Evolutionary conservation across 345 rosid genomes (phyloP).

Genomic region (Gossypium stocksii): DNA sequence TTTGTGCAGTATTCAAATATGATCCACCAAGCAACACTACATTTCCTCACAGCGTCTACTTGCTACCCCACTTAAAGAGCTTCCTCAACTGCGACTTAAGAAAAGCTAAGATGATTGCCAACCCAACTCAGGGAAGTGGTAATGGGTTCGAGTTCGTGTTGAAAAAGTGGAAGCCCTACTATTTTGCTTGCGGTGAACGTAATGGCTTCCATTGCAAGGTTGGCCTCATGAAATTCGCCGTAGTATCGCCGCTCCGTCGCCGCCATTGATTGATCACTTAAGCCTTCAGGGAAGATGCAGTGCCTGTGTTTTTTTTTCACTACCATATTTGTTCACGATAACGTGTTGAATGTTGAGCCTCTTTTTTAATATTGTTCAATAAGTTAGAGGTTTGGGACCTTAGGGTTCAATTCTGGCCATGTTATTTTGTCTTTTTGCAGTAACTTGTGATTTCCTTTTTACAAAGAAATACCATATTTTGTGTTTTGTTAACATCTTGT

Average conservation of each 20-base stretch:
- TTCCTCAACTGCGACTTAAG: constrained; percentile 45
- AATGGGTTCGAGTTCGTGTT: constrained; percentile 58
- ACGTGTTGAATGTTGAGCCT: background rate
- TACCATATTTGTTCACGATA: background rate
- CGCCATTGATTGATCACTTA: background rate
- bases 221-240: constrained; percentile 64
- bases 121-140: constrained; percentile 45
- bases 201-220: constrained; percentile 57
- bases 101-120: constrained; percentile 47
- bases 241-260: constrained; percentile 37
- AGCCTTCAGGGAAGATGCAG: constrained; percentile 2
- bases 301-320: background rate
- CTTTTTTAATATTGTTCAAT: background rate
- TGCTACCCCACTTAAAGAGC: constrained; percentile 43
- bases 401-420: background rate
- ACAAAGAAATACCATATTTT: background rate
- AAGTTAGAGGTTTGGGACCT: background rate
- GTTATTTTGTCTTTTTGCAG: background rate
- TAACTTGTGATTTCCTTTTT: background rate
- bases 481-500: background rate
- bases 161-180: constrained; percentile 39
- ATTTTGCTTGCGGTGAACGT: constrained; percentile 64
- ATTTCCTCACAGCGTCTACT: constrained; percentile 58
- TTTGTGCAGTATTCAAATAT: constrained; percentile 62
- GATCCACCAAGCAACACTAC: constrained; percentile 48